A percentile compares a stretch with the other conserved stretches of the same genome.
Conservation (phyloP, 2,329 filamentous ascomycete genomes). For the Pleoardoris graminearum region DNA sequence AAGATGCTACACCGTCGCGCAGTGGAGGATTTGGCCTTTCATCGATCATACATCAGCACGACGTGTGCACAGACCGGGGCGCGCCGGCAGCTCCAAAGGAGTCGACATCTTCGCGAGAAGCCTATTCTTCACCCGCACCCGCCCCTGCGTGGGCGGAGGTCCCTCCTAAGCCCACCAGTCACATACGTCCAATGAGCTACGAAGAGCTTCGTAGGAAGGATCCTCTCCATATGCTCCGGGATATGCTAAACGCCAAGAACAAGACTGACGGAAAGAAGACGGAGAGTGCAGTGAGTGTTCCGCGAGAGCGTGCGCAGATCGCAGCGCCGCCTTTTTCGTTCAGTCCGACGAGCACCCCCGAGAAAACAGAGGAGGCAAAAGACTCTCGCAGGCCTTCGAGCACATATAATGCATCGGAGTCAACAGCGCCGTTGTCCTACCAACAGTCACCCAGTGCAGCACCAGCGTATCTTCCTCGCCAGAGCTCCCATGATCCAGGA, state of each 20-base stretch:
- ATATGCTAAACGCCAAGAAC: conserved; percentile 32
- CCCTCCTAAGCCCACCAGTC: conserved; percentile 16
- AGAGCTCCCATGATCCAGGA: conserved; percentile 31
- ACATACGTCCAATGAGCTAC: conserved; percentile 23
- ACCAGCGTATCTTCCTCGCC: conserved; percentile 25
- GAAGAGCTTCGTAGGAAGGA: conserved; percentile 28
- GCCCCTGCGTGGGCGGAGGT: not conserved
- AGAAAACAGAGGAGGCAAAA: conserved; percentile 25
- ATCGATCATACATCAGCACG: conserved; percentile 23
- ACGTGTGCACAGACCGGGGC: conserved; percentile 28
- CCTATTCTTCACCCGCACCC: not conserved
- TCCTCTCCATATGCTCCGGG: conserved; percentile 30
- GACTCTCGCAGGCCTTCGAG: conserved; percentile 32
- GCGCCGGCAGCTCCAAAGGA: conserved; percentile 17
- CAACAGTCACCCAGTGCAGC: conserved; percentile 19
- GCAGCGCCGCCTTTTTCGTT: conserved; percentile 13
- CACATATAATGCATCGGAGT: conserved; percentile 26
- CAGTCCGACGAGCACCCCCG: conserved; percentile 18
- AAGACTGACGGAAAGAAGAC: conserved; percentile 6
- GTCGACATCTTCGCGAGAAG: not conserved
- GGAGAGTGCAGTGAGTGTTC: not conserved
- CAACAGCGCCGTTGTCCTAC: conserved; percentile 14
- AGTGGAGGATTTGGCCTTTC: conserved; percentile 24
- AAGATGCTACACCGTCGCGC: conserved; percentile 26
- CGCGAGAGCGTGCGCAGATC: conserved; percentile 15